These are phyloP conservation scores for Pouteria campechiana DNA, from an alignment of 179 eudicot species.

Conservation along the genomic window DNA sequence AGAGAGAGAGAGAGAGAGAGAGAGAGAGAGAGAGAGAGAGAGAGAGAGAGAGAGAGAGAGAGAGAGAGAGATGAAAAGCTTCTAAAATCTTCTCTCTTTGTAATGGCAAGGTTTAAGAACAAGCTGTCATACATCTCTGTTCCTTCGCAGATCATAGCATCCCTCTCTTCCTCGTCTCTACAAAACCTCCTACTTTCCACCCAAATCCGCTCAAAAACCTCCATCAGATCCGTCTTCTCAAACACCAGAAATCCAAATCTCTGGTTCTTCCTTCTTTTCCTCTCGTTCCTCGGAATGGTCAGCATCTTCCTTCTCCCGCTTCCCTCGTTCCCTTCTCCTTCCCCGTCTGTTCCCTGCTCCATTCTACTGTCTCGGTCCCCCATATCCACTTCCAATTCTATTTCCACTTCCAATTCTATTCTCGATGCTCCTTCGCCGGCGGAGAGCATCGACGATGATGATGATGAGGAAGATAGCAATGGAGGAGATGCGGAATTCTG, in stretches of 20 bases:
- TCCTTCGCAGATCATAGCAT: constrained; percentile 59
- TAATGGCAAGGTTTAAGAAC: constrained; percentile 48
- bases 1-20: no score
- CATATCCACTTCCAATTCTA: constrained; percentile 6
- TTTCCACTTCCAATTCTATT: constrained; percentile 5
- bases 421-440: no score
- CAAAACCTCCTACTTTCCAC: constrained; percentile 43
- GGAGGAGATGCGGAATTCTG: constrained; percentile 37
- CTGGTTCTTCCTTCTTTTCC: constrained; percentile 29
- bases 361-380: constrained; percentile 9
- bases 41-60: no score
- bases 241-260: constrained; percentile 16
- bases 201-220: constrained; percentile 22
- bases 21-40: no score
- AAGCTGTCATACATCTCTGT: constrained; percentile 73
- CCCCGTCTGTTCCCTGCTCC: constrained; percentile 36
- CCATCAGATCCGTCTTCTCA: constrained; percentile 3
- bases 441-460: no score
- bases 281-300: constrained; percentile 40
- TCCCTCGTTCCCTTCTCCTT: constrained; percentile 24
- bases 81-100: no score
- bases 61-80: no score
- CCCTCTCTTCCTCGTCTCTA: constrained; percentile 51
- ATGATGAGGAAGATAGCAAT: neutral
- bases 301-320: constrained; percentile 30